phyloP scores from a whole-genome alignment of 2,329 filamentous ascomycete genomes.

The Talaromyces sp. region DNA sequence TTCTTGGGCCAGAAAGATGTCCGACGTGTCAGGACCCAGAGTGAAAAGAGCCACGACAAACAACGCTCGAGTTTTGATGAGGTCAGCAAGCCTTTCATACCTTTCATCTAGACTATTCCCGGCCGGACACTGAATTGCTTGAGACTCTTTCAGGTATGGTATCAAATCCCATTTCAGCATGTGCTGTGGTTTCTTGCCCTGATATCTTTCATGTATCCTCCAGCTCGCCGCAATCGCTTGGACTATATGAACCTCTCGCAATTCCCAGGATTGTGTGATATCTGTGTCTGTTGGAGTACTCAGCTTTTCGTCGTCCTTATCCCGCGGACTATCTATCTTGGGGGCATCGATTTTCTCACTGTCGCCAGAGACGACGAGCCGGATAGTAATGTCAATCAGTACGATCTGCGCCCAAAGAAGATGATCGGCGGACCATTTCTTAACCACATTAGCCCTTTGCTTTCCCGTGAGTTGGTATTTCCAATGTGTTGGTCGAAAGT shows the following conservation, averaged over 20 bases:
- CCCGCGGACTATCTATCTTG: background rate
- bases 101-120: background rate
- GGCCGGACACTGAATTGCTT: background rate
- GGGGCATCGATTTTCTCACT: background rate
- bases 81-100: background rate
- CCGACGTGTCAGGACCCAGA: background rate
- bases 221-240: background rate
- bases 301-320: background rate
- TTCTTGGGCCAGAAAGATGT: background rate
- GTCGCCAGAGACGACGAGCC: background rate
- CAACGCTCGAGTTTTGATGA: background rate
- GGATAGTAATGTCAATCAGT: background rate
- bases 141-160: background rate
- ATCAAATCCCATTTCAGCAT: background rate
- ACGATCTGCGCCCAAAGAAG: background rate
- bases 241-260: background rate
- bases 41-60: background rate
- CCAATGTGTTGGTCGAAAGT: background rate
- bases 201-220: background rate
- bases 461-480: background rate
- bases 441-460: background rate
- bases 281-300: background rate
- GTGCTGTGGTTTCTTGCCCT: background rate
- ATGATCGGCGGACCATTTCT: background rate
- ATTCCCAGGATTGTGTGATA: background rate